Evolutionary conservation across 2,329 filamentous ascomycete genomes (phyloP).

Genomic region (Chaetomium globosum): DNA sequence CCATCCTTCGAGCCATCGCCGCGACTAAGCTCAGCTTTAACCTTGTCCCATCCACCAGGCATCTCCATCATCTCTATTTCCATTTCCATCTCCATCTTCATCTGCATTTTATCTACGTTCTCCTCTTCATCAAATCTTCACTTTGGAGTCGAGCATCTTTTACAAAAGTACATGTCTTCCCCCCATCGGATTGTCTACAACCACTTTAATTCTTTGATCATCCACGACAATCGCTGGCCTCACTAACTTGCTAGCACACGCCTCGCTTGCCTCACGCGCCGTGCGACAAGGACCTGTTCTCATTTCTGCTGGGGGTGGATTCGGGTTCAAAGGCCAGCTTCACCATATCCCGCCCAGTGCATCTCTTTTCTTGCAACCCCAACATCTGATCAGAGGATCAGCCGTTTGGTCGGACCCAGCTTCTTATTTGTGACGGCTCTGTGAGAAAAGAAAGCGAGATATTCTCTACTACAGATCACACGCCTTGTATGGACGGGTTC

Average conservation of each 20-base stretch:
- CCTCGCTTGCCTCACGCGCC: not conserved
- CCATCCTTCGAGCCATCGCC: conserved; percentile 3
- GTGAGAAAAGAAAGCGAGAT: not conserved
- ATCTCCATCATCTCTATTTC: not conserved
- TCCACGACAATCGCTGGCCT: not conserved
- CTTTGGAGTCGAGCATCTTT: not conserved
- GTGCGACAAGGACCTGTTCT: not conserved
- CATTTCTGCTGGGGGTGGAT: not conserved
- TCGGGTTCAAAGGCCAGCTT: not conserved
- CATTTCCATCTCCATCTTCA: too few species aligned
- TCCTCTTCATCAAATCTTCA: too few species aligned
- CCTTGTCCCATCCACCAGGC: not conserved
- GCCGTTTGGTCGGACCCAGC: too few species aligned
- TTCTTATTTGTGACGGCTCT: too few species aligned
- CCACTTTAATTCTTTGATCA: not conserved
- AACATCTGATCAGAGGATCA: too few species aligned
- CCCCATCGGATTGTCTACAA: not conserved
- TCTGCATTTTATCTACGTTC: too few species aligned
- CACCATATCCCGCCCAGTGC: not conserved
- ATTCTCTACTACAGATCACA: not conserved
- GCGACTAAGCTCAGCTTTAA: not conserved
- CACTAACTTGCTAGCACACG: not conserved
- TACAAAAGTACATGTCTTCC: not conserved
- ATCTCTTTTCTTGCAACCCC: not conserved
- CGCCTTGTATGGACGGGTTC: not conserved